phyloP scores from a whole-genome alignment of 2,329 filamentous ascomycete species.

The Aspergillus aculeatus region DNA sequence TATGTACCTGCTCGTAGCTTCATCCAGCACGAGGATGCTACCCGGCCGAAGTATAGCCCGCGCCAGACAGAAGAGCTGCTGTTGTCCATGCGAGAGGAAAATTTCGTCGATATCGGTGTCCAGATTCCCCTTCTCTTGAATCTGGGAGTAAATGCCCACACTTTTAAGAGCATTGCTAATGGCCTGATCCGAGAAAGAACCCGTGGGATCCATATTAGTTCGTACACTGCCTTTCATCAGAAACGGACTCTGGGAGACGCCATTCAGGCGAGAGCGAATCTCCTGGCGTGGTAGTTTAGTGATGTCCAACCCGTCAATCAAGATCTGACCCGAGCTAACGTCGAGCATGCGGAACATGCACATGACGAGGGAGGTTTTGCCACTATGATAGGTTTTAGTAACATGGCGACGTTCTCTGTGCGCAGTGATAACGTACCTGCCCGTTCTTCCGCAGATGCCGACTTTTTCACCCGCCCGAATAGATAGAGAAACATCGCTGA shows the following conservation, averaged over 20 bases:
- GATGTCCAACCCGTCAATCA: constrained; percentile 46
- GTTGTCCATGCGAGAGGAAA: constrained; percentile 58
- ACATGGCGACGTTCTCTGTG: neutral
- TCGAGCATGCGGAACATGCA: constrained; percentile 46
- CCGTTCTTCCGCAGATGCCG: constrained; percentile 43
- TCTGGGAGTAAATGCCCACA: constrained; percentile 38
- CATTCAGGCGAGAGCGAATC: constrained; percentile 43
- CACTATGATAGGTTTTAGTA: constrained; percentile 26
- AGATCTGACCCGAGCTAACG: constrained; percentile 39
- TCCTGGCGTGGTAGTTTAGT: constrained; percentile 38
- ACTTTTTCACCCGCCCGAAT: constrained; percentile 45
- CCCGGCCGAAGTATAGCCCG: constrained; percentile 55
- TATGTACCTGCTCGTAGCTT: constrained; percentile 29
- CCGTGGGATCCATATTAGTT: constrained; percentile 41
- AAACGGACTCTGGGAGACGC: constrained; percentile 46
- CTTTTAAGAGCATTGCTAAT: constrained; percentile 39
- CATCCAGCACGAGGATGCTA: constrained; percentile 47
- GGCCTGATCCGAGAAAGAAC: constrained; percentile 29
- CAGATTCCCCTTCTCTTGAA: constrained; percentile 41
- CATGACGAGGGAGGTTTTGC: constrained; percentile 45
- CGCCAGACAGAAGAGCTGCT: constrained; percentile 63
- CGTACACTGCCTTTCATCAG: constrained; percentile 43
- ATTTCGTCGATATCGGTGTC: constrained; percentile 49
- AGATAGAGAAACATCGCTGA: constrained; percentile 48
- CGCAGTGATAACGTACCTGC: constrained; percentile 28